phyloP scores from a whole-genome alignment of 2,329 filamentous ascomycete species.

The Colletotrichum salicis region DNA sequence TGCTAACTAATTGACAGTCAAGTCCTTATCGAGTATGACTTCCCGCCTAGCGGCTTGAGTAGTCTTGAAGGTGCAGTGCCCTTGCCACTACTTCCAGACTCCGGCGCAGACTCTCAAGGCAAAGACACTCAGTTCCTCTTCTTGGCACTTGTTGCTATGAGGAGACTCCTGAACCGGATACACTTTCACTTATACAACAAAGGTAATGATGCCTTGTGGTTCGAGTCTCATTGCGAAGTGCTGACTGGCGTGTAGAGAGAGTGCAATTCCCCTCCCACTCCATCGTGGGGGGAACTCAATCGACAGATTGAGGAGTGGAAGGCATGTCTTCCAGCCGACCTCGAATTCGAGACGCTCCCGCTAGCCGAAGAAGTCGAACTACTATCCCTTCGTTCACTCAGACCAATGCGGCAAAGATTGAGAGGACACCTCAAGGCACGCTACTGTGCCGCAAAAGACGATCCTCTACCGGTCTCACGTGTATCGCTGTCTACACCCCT shows the following conservation, averaged over 20 bases:
- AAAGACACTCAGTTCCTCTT: slow-evolving; percentile 22
- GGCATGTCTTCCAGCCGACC: no score
- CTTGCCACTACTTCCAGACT: slow-evolving; percentile 9
- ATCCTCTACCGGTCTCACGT: slow-evolving; percentile 16
- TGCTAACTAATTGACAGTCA: neutral
- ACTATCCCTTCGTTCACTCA: neutral
- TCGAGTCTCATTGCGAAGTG: neutral
- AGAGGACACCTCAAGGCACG: slow-evolving; percentile 17
- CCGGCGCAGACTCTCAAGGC: neutral
- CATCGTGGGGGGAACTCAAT: neutral
- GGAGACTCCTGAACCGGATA: slow-evolving; percentile 23
- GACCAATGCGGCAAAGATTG: slow-evolving; percentile 11
- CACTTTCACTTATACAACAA: slow-evolving; percentile 11
- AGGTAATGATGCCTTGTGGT: neutral
- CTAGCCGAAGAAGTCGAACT: neutral
- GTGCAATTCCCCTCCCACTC: neutral
- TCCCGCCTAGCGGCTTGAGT: slow-evolving; percentile 4
- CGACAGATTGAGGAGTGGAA: no score
- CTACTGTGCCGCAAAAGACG: slow-evolving; percentile 29
- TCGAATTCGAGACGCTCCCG: no score
- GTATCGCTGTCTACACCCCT: neutral
- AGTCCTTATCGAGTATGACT: neutral
- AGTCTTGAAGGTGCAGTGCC: slow-evolving; percentile 7
- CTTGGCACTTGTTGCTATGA: slow-evolving; percentile 25
- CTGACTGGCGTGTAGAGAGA: neutral